Conservation (phyloP, 2,329 filamentous ascomycete genomes). For the Ceratocystis harringtonii region DNA sequence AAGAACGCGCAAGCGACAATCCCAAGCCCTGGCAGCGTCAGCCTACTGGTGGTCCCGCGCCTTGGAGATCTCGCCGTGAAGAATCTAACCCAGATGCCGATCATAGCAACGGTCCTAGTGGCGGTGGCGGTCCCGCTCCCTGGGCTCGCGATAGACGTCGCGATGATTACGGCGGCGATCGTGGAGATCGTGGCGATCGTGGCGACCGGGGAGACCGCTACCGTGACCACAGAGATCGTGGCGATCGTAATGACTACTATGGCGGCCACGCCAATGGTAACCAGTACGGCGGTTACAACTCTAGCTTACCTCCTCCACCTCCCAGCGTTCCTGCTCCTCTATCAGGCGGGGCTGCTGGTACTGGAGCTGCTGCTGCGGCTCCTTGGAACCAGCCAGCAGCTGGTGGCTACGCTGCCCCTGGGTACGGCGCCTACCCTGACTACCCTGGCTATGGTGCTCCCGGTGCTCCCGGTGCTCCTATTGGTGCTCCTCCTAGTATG, state of each 20-base stretch:
- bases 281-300: conserved; percentile 5
- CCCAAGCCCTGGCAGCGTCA: conserved; percentile 80
- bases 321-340: conserved; percentile 22
- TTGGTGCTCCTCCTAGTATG: conserved; percentile 40
- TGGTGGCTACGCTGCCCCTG: conserved; percentile 29
- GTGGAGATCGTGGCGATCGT: conserved; percentile 17
- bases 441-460: conserved; percentile 39
- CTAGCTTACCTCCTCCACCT: conserved; percentile 17
- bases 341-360: conserved; percentile 24
- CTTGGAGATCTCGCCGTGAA: conserved; percentile 49
- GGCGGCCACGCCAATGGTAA: conserved; percentile 22
- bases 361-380: conserved; percentile 22
- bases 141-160: conserved; percentile 46
- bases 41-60: conserved; percentile 68
- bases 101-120: conserved; percentile 28
- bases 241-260: conserved; percentile 19
- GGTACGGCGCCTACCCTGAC: conserved; percentile 38
- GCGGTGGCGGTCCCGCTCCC: conserved; percentile 38
- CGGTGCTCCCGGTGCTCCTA: conserved; percentile 34
- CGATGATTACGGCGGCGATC: conserved; percentile 30
- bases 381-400: conserved; percentile 45
- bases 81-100: conserved; percentile 34
- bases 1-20: conserved; percentile 33
- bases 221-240: conserved; percentile 13
- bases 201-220: conserved; percentile 19